Evolutionary conservation across 768 basidiomycete species (phyloP).

Genomic region (Suillus spraguei): DNA sequence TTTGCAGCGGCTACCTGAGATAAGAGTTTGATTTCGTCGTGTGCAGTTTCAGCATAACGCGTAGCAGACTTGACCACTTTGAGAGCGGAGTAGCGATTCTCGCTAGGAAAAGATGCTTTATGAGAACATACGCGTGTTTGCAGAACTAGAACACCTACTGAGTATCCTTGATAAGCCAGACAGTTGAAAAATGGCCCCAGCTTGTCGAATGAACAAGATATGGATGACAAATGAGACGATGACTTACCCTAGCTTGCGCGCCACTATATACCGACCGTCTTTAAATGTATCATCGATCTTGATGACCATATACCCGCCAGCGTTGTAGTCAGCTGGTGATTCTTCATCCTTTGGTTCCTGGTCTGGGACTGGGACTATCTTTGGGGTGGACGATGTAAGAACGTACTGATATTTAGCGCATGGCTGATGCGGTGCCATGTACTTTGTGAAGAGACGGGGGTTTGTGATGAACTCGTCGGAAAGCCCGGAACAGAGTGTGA

Average conservation of each 20-base stretch:
- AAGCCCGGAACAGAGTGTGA: conserved; percentile 15
- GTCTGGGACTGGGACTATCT: conserved; percentile 72
- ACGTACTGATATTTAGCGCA: conserved; percentile 80
- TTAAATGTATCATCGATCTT: conserved; percentile 85
- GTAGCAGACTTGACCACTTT: conserved; percentile 95
- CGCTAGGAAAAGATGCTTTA: conserved; percentile 42
- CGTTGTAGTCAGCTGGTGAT: conserved; percentile 80
- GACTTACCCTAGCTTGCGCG: conserved; percentile 85
- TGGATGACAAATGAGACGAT: neutral
- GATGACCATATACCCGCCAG: conserved; percentile 80
- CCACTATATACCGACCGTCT: conserved; percentile 79
- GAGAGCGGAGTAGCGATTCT: conserved; percentile 80
- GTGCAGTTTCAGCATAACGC: conserved; percentile 94
- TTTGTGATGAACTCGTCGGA: conserved; percentile 17
- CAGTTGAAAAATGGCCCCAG: conserved; percentile 96
- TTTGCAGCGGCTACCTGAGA: conserved; percentile 71
- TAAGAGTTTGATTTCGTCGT: conserved; percentile 94
- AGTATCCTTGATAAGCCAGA: conserved; percentile 85
- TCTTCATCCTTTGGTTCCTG: conserved; percentile 75
- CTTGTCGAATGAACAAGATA: conserved; percentile 38
- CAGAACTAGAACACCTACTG: conserved; percentile 50
- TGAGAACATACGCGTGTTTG: conserved; percentile 5
- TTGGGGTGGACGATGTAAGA: conserved; percentile 63
- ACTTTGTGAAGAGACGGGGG: conserved; percentile 21
- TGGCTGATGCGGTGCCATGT: conserved; percentile 68